Evolutionary conservation across 1,284 basidiomycete genomes (phyloP), one percentile per base, ranked within the genome.

Genomic region (Sanghuangporus weigelae): DNA sequence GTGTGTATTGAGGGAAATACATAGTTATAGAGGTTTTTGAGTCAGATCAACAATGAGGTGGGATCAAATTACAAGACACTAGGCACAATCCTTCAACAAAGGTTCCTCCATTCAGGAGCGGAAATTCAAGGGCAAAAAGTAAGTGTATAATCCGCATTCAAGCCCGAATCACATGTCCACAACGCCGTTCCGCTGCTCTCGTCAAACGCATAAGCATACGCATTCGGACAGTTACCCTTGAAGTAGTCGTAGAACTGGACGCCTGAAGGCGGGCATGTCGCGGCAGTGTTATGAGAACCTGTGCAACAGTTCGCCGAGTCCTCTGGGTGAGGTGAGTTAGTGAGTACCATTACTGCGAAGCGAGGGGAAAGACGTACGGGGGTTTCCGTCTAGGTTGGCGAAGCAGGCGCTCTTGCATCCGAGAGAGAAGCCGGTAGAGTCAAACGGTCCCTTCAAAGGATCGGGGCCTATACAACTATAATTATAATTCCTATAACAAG

Each of bases 341-440:
- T 21, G 11, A 35, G 23, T 2, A 62, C n/a, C n/a, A 26, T 5
- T 23, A 10, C n/a, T 2, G 31, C 3, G 8, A 10, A 11, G 7
- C 35, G 49, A 6, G 21, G 36, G 8, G 16, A 51, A 39, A 19
- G 3, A 69, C 73, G 14, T 66, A 78, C 78, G 38, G 49, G 75
- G 79, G 68, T 82, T 78, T 19, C 73, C 73, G 66, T 77, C 75
- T 38, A 86, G 73, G 67, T 84, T 83, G 12, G 84, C 84, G 1
- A 72, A 67, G 71, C 86, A 89, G 1, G 86, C 82, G 58, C 79
- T 82, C 71, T 80, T 81, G 76, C 85, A 86, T 6, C 84, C 85
- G 31, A 84, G 77, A 4, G 78, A 78, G 70, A 76, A 75, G 7
- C 86, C 85, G 36, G 73, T 71, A 3, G 79, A 73, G 70, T 84